Percentiles rank a stretch among this genome's conserved stretches.
These are phyloP conservation scores for Ganoderma lingzhi DNA, from an alignment of 1,284 basidiomycete genomes.

Conservation along the genomic window DNA sequence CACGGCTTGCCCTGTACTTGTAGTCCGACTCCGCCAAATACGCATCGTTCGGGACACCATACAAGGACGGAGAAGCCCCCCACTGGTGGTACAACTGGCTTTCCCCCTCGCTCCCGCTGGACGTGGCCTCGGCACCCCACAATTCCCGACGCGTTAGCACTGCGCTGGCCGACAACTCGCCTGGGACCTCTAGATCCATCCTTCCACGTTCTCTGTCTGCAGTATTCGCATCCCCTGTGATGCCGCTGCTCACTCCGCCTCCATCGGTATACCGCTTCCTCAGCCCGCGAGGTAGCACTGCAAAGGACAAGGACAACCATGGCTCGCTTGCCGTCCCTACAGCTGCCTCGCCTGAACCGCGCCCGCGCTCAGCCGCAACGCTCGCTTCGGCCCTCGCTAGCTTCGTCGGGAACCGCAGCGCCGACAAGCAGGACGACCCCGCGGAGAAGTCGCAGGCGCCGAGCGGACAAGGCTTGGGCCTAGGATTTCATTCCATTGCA, in stretches of 20 bases:
- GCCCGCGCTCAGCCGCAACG: background rate
- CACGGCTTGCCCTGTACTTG: background rate
- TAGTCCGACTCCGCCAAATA: constrained; percentile 16
- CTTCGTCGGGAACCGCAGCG: background rate
- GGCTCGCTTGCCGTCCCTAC: background rate
- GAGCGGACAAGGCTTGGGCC: background rate
- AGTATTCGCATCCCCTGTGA: constrained; percentile 20
- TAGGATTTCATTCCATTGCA: background rate
- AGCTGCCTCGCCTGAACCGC: background rate
- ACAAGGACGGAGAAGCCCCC: constrained; percentile 16
- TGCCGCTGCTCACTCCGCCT: constrained; percentile 16
- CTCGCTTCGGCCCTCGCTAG: background rate
- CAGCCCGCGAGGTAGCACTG: background rate
- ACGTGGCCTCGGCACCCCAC: background rate
- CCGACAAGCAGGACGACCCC: background rate
- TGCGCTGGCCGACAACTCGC: background rate
- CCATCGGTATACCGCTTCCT: background rate
- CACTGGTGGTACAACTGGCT: constrained; percentile 27
- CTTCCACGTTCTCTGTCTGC: constrained; percentile 20
- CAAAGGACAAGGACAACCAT: background rate
- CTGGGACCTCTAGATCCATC: background rate
- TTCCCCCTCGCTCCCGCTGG: constrained; percentile 18
- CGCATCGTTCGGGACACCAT: constrained; percentile 20
- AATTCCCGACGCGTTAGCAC: background rate
- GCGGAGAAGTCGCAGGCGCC: background rate